Evolutionary conservation across 345 rosid genomes (phyloP).

Genomic region (Syzygium aromaticum): DNA sequence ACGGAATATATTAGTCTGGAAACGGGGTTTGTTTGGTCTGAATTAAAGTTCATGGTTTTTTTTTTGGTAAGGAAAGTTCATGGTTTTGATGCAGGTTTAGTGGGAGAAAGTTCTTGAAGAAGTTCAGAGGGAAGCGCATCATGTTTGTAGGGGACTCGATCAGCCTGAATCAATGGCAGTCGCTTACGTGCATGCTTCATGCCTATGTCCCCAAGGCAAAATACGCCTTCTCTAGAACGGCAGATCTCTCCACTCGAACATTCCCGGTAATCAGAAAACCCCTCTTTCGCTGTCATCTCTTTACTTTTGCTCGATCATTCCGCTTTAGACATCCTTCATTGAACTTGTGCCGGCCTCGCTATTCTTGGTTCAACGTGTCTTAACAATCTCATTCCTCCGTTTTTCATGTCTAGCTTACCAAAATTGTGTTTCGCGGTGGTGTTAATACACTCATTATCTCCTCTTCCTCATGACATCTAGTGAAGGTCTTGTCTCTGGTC

Average conservation of each 20-base stretch:
- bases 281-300: not conserved
- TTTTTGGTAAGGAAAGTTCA: too few relatives aligned
- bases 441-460: not conserved
- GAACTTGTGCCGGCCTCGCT: not conserved
- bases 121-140: slow-evolving; percentile 43
- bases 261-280: slow-evolving; percentile 26
- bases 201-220: slow-evolving; percentile 26
- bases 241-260: slow-evolving; percentile 48
- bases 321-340: not conserved
- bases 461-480: not conserved
- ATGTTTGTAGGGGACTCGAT: slow-evolving; percentile 89
- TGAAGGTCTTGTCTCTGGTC: not conserved
- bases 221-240: slow-evolving; percentile 16
- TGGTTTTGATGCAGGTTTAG: slow-evolving; percentile 29
- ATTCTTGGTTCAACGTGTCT: not conserved
- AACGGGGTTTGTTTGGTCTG: not conserved
- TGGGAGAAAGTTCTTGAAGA: slow-evolving; percentile 42
- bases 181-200: slow-evolving; percentile 79
- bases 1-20: not conserved
- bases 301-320: not conserved
- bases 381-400: not conserved
- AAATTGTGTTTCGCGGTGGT: not conserved
- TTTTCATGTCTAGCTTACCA: not conserved
- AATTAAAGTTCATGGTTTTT: not conserved
- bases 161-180: slow-evolving; percentile 84